These are phyloP conservation scores for Verbena officinalis DNA, from an alignment of 257 asterid genomes.

Conservation along the genomic window DNA sequence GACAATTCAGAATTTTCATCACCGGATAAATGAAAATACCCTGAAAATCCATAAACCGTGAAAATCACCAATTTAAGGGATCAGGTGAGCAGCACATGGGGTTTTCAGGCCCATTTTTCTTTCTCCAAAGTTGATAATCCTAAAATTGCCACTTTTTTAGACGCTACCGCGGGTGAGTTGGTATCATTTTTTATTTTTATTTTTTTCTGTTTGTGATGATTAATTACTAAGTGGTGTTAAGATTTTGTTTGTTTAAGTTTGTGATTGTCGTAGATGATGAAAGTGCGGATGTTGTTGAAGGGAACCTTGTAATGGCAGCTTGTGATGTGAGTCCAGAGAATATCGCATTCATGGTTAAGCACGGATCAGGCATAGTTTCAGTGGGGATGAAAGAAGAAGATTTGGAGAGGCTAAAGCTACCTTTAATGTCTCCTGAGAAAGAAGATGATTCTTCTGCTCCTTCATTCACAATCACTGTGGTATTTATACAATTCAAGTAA, in stretches of 20 bases:
- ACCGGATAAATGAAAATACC: too few species aligned
- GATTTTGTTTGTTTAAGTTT: constrained; percentile 45
- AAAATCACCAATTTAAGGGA: too few species aligned
- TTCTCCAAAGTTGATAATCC: too few species aligned
- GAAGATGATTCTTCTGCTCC: constrained; percentile 80
- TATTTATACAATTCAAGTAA: constrained; percentile 22
- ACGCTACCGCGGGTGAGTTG: too few species aligned
- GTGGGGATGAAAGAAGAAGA: constrained; percentile 84
- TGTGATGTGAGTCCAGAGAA: constrained; percentile 45
- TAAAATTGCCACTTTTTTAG: too few species aligned
- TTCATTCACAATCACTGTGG: constrained; percentile 89
- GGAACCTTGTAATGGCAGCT: constrained; percentile 86
- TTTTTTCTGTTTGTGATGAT: not conserved
- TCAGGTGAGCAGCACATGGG: too few species aligned
- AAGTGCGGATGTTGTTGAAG: constrained; percentile 56
- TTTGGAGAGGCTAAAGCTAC: constrained; percentile 74
- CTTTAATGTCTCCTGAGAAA: constrained; percentile 75
- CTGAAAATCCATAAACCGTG: too few species aligned
- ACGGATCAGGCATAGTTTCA: constrained; percentile 86
- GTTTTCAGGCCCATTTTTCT: too few species aligned
- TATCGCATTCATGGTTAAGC: constrained; percentile 68
- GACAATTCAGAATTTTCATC: too few species aligned
- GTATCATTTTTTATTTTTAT: not conserved
- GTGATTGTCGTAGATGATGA: constrained; percentile 86
- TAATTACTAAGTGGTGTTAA: constrained; percentile 30